phyloP scores from a whole-genome alignment of 2,329 filamentous ascomycete species.

The Botrytis deweyae region DNA sequence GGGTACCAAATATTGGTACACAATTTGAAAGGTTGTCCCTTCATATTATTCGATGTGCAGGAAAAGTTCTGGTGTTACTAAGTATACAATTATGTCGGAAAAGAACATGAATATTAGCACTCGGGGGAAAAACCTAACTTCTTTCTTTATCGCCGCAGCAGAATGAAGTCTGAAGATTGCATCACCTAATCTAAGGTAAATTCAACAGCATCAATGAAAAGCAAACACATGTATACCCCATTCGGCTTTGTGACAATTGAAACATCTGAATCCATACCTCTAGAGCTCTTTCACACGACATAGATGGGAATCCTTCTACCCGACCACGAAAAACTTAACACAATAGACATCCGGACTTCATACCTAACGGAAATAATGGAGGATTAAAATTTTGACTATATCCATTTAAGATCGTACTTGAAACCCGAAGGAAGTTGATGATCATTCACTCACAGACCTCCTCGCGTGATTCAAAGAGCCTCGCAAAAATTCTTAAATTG shows the following conservation, averaged over 20 bases:
- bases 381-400: no score
- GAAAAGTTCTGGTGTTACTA: rapidly evolving
- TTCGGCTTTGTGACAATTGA: background rate
- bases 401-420: no score
- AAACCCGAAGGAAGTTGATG: background rate
- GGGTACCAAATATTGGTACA: background rate
- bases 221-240: background rate
- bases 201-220: background rate
- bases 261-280: background rate
- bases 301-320: background rate
- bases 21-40: rapidly evolving
- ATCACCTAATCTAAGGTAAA: background rate
- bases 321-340: background rate
- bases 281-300: background rate
- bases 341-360: background rate
- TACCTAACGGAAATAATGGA: background rate
- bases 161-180: background rate
- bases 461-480: background rate
- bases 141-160: background rate
- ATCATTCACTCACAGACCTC: background rate
- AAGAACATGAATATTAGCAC: background rate
- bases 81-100: background rate
- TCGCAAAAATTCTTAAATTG: background rate
- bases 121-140: background rate
- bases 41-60: background rate